These are phyloP conservation scores for Mikania micrantha DNA, from an alignment of 129 eudicot genomes.

Conservation along the genomic window DNA sequence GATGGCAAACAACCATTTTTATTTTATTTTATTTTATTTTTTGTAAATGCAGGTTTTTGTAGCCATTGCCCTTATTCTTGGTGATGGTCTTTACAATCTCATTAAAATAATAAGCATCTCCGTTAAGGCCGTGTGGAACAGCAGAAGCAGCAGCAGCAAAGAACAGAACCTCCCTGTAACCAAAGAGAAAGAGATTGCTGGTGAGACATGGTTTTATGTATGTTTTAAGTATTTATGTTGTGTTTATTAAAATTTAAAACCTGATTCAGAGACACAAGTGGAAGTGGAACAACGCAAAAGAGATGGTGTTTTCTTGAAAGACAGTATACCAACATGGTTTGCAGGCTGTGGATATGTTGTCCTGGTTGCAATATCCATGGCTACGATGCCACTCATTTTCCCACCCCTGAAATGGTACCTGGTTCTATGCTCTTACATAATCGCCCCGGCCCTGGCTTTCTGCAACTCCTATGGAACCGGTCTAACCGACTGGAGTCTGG, in stretches of 20 bases:
- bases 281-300: constrained; percentile 44
- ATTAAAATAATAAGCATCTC: constrained; percentile 59
- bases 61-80: constrained; percentile 74
- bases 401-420: constrained; percentile 92
- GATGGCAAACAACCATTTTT: neutral
- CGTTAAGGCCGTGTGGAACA: constrained; percentile 47
- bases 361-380: constrained; percentile 69
- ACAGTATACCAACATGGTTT: constrained; percentile 69
- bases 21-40: neutral
- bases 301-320: constrained; percentile 65
- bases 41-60: constrained; percentile 82
- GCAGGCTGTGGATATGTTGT: constrained; percentile 77
- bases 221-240: neutral
- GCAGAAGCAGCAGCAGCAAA: constrained; percentile 28
- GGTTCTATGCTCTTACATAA: constrained; percentile 60
- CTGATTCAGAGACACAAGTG: constrained; percentile 37
- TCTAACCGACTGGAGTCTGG: constrained; percentile 91
- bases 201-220: too few species aligned
- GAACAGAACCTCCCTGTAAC: constrained; percentile 44
- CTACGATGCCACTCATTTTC: constrained; percentile 65
- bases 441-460: constrained; percentile 95
- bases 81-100: constrained; percentile 87
- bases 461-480: constrained; percentile 98
- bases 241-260: neutral
- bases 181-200: constrained; percentile 37